A percentile compares a stretch with the other conserved stretches of the same genome.
Evolutionary conservation across 805 yeast species (phyloP).

Genomic region (Metschnikowia picachoensis): DNA sequence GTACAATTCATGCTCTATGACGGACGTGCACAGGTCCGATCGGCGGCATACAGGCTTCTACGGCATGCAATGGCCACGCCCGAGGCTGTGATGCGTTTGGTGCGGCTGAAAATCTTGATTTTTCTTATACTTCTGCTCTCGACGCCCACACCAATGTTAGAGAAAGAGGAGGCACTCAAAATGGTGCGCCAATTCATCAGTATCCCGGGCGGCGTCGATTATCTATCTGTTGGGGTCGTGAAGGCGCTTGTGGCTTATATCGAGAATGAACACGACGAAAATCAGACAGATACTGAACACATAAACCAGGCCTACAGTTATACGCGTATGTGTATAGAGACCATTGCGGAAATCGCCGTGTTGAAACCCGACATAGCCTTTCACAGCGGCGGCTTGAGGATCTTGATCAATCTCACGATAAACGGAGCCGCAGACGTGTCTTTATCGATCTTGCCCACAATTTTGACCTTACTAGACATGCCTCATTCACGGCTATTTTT

Average conservation of each 20-base stretch:
- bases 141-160: constrained; percentile 52
- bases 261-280: constrained; percentile 34
- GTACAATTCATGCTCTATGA: constrained; percentile 60
- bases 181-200: constrained; percentile 60
- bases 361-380: constrained; percentile 40
- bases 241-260: constrained; percentile 63
- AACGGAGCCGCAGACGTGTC: constrained; percentile 20
- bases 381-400: constrained; percentile 52
- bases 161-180: constrained; percentile 75
- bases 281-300: neutral
- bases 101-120: constrained; percentile 54
- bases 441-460: constrained; percentile 34
- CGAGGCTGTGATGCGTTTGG: constrained; percentile 51
- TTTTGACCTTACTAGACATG: constrained; percentile 54
- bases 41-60: constrained; percentile 73
- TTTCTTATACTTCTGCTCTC: constrained; percentile 63
- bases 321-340: constrained; percentile 37
- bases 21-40: constrained; percentile 56
- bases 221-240: constrained; percentile 58
- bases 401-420: constrained; percentile 39
- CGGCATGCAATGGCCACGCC: constrained; percentile 57
- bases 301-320: constrained; percentile 7
- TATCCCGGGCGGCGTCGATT: constrained; percentile 46
- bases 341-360: constrained; percentile 36
- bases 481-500: constrained; percentile 52